Evolutionary conservation across 228 moss, liverwort and hornwort species (phyloP).

Genomic region (Sphagnum magellanicum): DNA sequence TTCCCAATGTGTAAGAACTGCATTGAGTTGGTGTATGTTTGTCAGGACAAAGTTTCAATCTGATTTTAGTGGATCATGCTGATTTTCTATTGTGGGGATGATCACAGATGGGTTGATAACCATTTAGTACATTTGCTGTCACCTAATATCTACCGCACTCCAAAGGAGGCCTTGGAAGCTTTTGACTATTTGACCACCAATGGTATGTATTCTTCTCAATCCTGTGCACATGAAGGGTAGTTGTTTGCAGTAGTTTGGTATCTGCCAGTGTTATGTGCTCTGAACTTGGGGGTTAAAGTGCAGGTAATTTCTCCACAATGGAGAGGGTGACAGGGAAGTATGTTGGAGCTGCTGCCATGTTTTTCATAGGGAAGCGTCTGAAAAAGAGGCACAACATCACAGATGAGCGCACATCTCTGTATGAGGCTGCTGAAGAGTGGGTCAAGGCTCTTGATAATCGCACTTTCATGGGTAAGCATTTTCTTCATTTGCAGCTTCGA

Average conservation of each 20-base stretch:
- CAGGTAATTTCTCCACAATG: constrained; percentile 82
- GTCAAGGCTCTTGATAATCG: constrained; percentile 74
- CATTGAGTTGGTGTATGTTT: too few relatives aligned
- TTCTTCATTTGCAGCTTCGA: background rate
- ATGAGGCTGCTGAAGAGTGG: constrained; percentile 81
- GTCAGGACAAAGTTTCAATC: too few relatives aligned
- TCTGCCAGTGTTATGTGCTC: too few relatives aligned
- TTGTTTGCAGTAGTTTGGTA: too few relatives aligned
- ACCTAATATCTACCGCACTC: constrained; percentile 92
- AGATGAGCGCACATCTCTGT: constrained; percentile 71
- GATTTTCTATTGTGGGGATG: background rate
- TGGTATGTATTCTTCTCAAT: constrained; percentile 36
- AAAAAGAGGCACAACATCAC: constrained; percentile 85
- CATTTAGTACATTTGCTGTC: constrained; percentile 94
- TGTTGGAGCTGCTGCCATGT: constrained; percentile 97
- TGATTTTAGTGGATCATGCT: too few relatives aligned
- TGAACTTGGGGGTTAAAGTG: constrained; percentile 1
- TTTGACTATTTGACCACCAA: constrained; percentile 87
- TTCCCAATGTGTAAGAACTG: too few relatives aligned
- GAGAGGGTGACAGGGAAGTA: constrained; percentile 87
- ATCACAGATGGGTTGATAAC: constrained; percentile 83
- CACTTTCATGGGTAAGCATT: constrained; percentile 73
- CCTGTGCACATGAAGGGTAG: background rate
- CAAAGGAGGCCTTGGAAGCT: constrained; percentile 84
- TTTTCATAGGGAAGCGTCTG: constrained; percentile 83